Evolutionary conservation across 2,329 filamentous ascomycete species (phyloP).

Genomic region (Clarireedia monteithiana): DNA sequence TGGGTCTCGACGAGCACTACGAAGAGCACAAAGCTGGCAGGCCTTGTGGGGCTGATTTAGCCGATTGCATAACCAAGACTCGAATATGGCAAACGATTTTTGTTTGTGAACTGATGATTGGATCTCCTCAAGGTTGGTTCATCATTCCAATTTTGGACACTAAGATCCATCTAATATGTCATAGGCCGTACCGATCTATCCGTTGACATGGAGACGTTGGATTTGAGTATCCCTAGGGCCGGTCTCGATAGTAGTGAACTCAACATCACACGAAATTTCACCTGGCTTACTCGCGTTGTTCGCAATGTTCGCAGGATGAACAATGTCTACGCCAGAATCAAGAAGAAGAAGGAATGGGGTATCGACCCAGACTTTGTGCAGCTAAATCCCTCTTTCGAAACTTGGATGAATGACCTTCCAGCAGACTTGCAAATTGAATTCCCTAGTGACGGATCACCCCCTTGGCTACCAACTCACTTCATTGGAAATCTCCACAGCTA

Average conservation of each 20-base stretch:
- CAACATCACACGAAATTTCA: conserved; percentile 74
- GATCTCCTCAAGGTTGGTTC: conserved; percentile 72
- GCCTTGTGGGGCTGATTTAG: conserved; percentile 57
- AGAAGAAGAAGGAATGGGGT: conserved; percentile 76
- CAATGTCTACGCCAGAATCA: conserved; percentile 63
- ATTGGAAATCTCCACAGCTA: conserved; percentile 86
- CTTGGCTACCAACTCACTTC: conserved; percentile 81
- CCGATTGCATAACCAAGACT: conserved; percentile 78
- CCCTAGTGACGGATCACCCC: conserved; percentile 68
- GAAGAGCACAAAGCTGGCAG: conserved; percentile 67
- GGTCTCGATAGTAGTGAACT: conserved; percentile 69
- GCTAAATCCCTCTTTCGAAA: conserved; percentile 67
- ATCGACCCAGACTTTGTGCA: conserved; percentile 75
- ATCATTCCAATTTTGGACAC: neutral
- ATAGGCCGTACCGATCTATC: conserved; percentile 70
- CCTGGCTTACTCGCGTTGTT: conserved; percentile 70
- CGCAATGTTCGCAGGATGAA: conserved; percentile 73
- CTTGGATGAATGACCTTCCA: conserved; percentile 72
- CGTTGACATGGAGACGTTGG: conserved; percentile 67
- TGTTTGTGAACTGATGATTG: conserved; percentile 84
- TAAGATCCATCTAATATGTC: conserved; percentile 11
- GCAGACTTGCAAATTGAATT: conserved; percentile 71
- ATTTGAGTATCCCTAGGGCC: conserved; percentile 59
- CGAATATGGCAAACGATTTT: conserved; percentile 87
- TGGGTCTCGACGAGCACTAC: conserved; percentile 82